These are phyloP conservation scores for Ilex asprella DNA, from an alignment of 257 asterid species.

Conservation along the genomic window DNA sequence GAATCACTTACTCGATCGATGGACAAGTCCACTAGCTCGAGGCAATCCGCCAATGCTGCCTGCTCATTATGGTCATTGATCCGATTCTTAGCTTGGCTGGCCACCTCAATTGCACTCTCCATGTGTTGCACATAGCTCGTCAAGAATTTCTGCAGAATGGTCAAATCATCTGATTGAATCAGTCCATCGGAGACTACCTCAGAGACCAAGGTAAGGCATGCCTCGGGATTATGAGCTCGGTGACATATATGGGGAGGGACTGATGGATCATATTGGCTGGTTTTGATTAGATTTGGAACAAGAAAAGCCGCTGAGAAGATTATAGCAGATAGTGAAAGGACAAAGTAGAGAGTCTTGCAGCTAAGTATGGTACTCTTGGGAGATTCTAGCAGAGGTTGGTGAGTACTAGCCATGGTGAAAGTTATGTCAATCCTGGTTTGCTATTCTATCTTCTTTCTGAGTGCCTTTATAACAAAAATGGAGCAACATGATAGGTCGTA, in stretches of 20 bases:
- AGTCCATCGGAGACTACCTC: constrained; percentile 12
- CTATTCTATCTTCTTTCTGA: background rate
- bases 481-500: too few species aligned
- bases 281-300: constrained; percentile 13
- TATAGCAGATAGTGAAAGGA: constrained; percentile 9
- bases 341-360: constrained; percentile 26
- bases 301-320: constrained; percentile 16
- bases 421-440: too few species aligned
- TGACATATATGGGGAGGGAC: constrained; percentile 22
- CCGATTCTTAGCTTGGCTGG: constrained; percentile 4
- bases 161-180: background rate
- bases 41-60: constrained; percentile 39
- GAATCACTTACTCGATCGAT: constrained; percentile 31
- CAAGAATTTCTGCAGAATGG: constrained; percentile 20
- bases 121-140: constrained; percentile 19
- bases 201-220: constrained; percentile 23
- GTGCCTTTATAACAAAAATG: too few species aligned
- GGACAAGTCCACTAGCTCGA: constrained; percentile 35
- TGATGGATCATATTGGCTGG: constrained; percentile 4
- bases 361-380: constrained; percentile 10
- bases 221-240: constrained; percentile 20
- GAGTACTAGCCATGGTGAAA: constrained; percentile 24
- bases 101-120: constrained; percentile 7
- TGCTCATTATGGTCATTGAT: constrained; percentile 19
- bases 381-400: constrained; percentile 22